These are phyloP conservation scores for Elaphomyces granulatus DNA, from an alignment of 495 filamentous ascomycete genomes.

Conservation along the genomic window DNA sequence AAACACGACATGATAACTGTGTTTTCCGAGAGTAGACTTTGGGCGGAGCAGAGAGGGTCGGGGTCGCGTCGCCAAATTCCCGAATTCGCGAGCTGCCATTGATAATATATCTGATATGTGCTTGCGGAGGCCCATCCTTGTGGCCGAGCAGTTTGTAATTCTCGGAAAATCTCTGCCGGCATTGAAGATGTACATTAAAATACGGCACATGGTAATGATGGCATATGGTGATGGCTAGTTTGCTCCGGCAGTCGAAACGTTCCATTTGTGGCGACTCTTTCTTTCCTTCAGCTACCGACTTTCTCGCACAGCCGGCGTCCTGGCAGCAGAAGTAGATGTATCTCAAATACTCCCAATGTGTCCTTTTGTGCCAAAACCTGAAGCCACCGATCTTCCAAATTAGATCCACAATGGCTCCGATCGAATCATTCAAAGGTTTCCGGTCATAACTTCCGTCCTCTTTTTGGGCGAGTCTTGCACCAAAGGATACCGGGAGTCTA, in stretches of 20 bases:
- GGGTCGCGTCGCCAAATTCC: conserved; percentile 1
- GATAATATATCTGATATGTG: conserved; percentile 1
- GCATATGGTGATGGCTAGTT: conserved; percentile 1
- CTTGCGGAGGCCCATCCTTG: not conserved
- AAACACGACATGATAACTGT: not conserved
- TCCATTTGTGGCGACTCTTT: not conserved
- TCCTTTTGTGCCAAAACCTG: not conserved
- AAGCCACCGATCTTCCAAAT: not conserved
- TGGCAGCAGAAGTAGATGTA: not conserved
- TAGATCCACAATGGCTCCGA: not conserved
- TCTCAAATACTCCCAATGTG: not conserved
- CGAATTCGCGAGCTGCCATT: conserved; percentile 4
- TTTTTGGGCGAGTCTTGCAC: no score
- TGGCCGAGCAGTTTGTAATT: not conserved
- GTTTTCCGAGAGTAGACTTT: not conserved
- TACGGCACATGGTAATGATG: not conserved
- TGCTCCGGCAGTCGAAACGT: not conserved
- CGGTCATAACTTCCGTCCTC: no score
- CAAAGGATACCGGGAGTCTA: no score
- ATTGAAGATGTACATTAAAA: not conserved
- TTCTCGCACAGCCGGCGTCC: not conserved
- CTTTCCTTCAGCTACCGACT: not conserved
- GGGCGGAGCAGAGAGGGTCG: conserved; percentile 1
- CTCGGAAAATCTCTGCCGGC: not conserved
- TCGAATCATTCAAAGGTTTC: not conserved